A percentile compares a stretch with the other conserved stretches of the same genome.
Conservation (phyloP, 1,284 basidiomycete species). For the Peniophora sp. region DNA sequence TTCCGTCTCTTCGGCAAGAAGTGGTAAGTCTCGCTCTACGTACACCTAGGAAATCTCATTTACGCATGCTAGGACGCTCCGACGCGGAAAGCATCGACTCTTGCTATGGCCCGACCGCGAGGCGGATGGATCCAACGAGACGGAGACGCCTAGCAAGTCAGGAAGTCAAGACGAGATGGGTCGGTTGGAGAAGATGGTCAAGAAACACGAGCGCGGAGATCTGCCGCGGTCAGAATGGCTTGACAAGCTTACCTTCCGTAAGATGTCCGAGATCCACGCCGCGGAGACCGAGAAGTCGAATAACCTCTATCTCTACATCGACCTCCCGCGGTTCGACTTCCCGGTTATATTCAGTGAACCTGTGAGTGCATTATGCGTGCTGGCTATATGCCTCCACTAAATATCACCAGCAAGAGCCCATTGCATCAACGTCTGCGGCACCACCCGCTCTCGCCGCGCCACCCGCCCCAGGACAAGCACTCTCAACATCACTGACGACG, state of each 20-base stretch:
- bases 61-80: slow-evolving; percentile 57
- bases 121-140: slow-evolving; percentile 79
- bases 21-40: slow-evolving; percentile 42
- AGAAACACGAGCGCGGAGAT: slow-evolving; percentile 93
- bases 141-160: slow-evolving; percentile 82
- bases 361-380: slow-evolving; percentile 27
- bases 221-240: slow-evolving; percentile 95
- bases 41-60: neutral
- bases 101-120: slow-evolving; percentile 77
- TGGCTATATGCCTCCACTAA: slow-evolving; percentile 3
- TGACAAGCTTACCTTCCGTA: slow-evolving; percentile 86
- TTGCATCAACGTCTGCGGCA: slow-evolving; percentile 29
- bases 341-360: slow-evolving; percentile 95
- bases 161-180: slow-evolving; percentile 86
- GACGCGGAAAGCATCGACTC: slow-evolving; percentile 86
- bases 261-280: slow-evolving; percentile 89
- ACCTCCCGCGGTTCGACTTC: slow-evolving; percentile 95
- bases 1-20: slow-evolving; percentile 89
- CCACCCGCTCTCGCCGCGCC: slow-evolving; percentile 27
- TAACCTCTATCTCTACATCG: slow-evolving; percentile 89
- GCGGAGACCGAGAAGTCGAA: slow-evolving; percentile 84
- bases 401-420: slow-evolving; percentile 6
- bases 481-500: slow-evolving; percentile 38
- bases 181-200: slow-evolving; percentile 90
- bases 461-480: slow-evolving; percentile 30